Percentiles rank a stretch among this genome's conserved stretches.
Evolutionary conservation across 2,329 filamentous ascomycete species (phyloP).

Genomic region (Botrytis paeoniae): DNA sequence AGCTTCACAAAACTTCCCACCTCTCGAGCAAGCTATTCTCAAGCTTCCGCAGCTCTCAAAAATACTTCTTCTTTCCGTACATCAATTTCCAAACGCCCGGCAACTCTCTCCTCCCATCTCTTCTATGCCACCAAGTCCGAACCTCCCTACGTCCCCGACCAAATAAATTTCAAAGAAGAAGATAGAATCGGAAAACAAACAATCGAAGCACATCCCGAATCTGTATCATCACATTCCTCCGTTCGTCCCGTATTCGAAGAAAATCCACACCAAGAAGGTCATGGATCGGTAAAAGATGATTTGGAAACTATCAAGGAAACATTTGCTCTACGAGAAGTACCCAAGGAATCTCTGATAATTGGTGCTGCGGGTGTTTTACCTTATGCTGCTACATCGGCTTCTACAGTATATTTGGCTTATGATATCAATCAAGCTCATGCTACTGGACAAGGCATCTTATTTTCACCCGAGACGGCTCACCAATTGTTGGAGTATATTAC

Average conservation of each 20-base stretch:
- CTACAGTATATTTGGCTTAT: slow-evolving; percentile 79
- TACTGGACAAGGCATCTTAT: slow-evolving; percentile 59
- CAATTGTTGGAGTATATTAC: slow-evolving; percentile 72
- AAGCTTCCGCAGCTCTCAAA: slow-evolving; percentile 30
- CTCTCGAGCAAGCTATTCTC: slow-evolving; percentile 30
- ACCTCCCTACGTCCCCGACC: slow-evolving; percentile 34
- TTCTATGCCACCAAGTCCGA: slow-evolving; percentile 43
- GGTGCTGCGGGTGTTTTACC: slow-evolving; percentile 78
- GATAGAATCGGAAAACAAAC: slow-evolving; percentile 51
- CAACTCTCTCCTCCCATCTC: slow-evolving; percentile 40
- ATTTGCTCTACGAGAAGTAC: slow-evolving; percentile 62
- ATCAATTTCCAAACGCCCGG: slow-evolving; percentile 31
- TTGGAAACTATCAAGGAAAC: slow-evolving; percentile 67
- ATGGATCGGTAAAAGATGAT: slow-evolving; percentile 51
- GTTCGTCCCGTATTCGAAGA: slow-evolving; percentile 50
- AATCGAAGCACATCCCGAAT: slow-evolving; percentile 57
- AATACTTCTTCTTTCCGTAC: slow-evolving; percentile 25
- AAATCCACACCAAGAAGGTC: slow-evolving; percentile 39
- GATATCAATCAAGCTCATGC: slow-evolving; percentile 69
- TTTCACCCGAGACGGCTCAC: slow-evolving; percentile 67
- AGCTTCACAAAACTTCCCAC: slow-evolving; percentile 31
- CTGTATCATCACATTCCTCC: slow-evolving; percentile 58
- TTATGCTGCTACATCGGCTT: slow-evolving; percentile 78
- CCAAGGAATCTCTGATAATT: slow-evolving; percentile 63
- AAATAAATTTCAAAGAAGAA: slow-evolving; percentile 56